These are phyloP conservation scores for Naganishia albida DNA, from an alignment of 1,284 basidiomycete species.

Conservation along the genomic window DNA sequence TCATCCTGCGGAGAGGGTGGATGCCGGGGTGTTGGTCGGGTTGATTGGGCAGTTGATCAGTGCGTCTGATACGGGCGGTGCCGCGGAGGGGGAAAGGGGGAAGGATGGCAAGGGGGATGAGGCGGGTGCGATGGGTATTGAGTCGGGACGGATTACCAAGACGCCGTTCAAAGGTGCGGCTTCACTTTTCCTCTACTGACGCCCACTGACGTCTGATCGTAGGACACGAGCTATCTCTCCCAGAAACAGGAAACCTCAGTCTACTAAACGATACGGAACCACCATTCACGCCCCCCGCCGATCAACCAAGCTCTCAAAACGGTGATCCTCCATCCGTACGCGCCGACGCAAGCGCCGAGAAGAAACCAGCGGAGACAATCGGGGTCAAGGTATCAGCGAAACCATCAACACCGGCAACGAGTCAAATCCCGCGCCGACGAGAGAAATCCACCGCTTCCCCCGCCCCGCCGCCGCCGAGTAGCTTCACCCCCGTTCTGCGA, in stretches of 20 bases:
- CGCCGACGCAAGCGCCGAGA: background rate
- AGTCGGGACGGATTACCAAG: background rate
- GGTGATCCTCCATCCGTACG: background rate
- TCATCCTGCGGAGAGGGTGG: background rate
- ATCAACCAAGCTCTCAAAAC: background rate
- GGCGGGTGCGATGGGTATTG: background rate
- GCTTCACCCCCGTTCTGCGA: background rate
- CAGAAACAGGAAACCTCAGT: background rate
- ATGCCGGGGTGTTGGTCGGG: constrained; percentile 15
- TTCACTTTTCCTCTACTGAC: background rate
- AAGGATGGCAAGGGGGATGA: background rate
- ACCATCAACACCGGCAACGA: background rate
- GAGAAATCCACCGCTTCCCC: background rate
- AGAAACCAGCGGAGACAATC: background rate
- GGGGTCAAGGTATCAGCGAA: background rate
- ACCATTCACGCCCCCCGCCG: constrained; percentile 1
- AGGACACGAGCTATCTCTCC: background rate
- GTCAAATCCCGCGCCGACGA: constrained; percentile 2
- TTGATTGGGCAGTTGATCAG: constrained; percentile 25
- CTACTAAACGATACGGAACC: constrained; percentile 1
- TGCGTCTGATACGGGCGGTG: background rate
- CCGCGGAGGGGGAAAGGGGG: background rate
- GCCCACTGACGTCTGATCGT: background rate
- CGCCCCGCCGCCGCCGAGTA: constrained; percentile 10
- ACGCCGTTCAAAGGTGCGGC: background rate